Evolutionary conservation across 2,329 filamentous ascomycete genomes (phyloP), one percentile per base, ranked within the genome.

Genomic region (Beauveria sp.): DNA sequence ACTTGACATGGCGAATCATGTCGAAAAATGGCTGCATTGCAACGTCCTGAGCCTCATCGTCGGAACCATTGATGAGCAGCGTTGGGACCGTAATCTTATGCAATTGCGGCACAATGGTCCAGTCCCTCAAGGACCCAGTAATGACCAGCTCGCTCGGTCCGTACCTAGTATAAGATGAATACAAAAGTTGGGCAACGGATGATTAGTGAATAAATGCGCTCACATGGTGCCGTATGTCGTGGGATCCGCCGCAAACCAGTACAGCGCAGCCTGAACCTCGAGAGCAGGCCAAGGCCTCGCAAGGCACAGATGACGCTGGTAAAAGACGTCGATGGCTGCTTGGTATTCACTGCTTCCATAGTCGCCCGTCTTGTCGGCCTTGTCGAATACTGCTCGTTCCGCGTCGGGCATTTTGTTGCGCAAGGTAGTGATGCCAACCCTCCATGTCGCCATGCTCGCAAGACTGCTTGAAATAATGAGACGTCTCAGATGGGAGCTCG

Each of bases 11-110:
- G n/a, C 62, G 34, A 28, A 76, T 74, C 20, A 68, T 54, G 4
- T 73, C 66, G 51, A 74, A 74, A 52, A 73, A 76, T 3, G 71
- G 69, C 47, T 67, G 66, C 68, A 74, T 70, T 0, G 68, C 66
- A 0, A 69, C 68, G 55, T 75, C 72, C 46, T 74, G 70, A 3
- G 70, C 71, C 61, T 75, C 71, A 47, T 76, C 73, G 3, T 73
- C 61, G 0, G 61, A 50, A 2, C 73, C 74, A 43, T 76, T 74
- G 12, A 76, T 67, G 10, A 76, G 52, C 3, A 76, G 67, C 3
- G 72, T 0, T 24, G 70, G 67, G 0, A 63, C 73, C 34, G 67
- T 67, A 59, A 74, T 75, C n/a, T 68, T 65, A 20, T 61, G 38
- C 51, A 69, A 53, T 20, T 58, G 16, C 20, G 68, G 65, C n/a